phyloP scores from a whole-genome alignment of 2,329 filamentous ascomycete species.

The Aspergillus udagawae region DNA sequence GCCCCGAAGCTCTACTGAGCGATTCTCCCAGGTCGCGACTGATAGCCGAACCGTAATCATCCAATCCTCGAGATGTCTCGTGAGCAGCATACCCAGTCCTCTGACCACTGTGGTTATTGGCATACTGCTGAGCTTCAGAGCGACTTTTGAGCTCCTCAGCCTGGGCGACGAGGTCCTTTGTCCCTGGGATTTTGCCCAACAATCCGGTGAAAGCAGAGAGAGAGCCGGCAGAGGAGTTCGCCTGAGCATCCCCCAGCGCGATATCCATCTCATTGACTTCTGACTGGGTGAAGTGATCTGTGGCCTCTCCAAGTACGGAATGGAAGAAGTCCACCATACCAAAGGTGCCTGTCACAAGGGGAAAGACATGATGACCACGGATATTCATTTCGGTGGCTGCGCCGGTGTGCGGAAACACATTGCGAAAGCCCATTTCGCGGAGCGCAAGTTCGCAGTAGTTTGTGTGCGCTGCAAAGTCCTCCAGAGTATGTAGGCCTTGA shows the following conservation, averaged over 20 bases:
- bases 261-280: slow-evolving; percentile 78
- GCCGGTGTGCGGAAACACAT: slow-evolving; percentile 74
- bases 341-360: slow-evolving; percentile 69
- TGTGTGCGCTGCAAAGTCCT: slow-evolving; percentile 76
- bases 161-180: slow-evolving; percentile 62
- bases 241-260: slow-evolving; percentile 66
- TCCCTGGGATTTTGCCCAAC: slow-evolving; percentile 71
- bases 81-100: slow-evolving; percentile 24
- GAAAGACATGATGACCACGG: slow-evolving; percentile 63
- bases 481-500: slow-evolving; percentile 71
- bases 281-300: slow-evolving; percentile 79
- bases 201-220: slow-evolving; percentile 66
- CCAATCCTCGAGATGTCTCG: slow-evolving; percentile 19
- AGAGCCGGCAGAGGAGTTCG: slow-evolving; percentile 39
- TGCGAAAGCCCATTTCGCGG: slow-evolving; percentile 64
- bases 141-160: slow-evolving; percentile 59
- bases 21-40: slow-evolving; percentile 10
- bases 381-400: slow-evolving; percentile 61
- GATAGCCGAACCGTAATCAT: slow-evolving; percentile 15
- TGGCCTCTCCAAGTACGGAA: slow-evolving; percentile 71
- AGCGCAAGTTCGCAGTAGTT: slow-evolving; percentile 79
- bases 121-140: slow-evolving; percentile 61
- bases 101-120: slow-evolving; percentile 45
- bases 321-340: slow-evolving; percentile 82
- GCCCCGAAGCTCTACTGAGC: slow-evolving; percentile 38